Base-by-base conservation (phyloP, 305 asterid species). In the Solanum hybrid region DNA sequence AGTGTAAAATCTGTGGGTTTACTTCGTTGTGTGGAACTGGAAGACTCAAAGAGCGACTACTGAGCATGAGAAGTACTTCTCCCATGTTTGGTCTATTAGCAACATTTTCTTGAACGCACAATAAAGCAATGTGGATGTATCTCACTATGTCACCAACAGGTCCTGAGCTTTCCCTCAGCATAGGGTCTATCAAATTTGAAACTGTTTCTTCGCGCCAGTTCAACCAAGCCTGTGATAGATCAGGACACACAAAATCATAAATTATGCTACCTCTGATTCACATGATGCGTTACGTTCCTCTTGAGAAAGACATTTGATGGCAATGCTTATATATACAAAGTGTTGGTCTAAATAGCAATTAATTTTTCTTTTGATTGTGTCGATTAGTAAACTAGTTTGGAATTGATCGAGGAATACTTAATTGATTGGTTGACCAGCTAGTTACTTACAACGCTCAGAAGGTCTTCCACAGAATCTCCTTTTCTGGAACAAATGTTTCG, bases 21-120 rank as follows among this genome's bases (percentile, higher is more conserved):
- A 13, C 14, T 41, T 36, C 45, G 22, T 70, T 65, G 4, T 39
- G 79, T 24, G 93, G 93, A 33, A 37, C 32, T 78, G 89, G 91
- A 36, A 92, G 90, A 68, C 32, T 65, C 15, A 29, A 4, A 2
- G 89, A 85, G 37, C 1, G 87, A 61, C 87, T 85, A 20, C 73
- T 86, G 12, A 92, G 91, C 92, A 90, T 91, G 15, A 72, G 90
- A 89, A 91, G 57, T 72, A 92, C 84, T 10, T 82, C 7, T 2
- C 88, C 68, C 92, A 91, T 90, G 27, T 57, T 89, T 80, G 94
- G 92, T 76, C 93, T 91, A 20, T 32, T n/a, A 20, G n/a, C 61
- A 17, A 33, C 84, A 87, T 82, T 77, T 70, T 92, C 93, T 89
- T 92, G 92, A 20, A 90, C 90, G 45, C 94, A 92, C n/a, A 91